Conservation (phyloP, 2,329 filamentous ascomycete species). For the Chaetomium strumarium region DNA sequence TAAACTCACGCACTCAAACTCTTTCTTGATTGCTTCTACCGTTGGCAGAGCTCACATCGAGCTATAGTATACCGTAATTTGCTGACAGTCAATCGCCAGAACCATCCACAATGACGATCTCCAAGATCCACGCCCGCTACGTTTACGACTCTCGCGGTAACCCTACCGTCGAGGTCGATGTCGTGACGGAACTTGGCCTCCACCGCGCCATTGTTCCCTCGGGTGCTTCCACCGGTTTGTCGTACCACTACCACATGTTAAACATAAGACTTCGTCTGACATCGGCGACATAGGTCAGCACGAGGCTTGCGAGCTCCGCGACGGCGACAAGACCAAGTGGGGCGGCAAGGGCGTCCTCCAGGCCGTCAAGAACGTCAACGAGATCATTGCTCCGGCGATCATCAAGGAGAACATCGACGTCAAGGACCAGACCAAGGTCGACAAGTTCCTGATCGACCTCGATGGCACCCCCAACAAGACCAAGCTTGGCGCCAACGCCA, state of each 20-base stretch:
- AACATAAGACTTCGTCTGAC: slow-evolving; percentile 14
- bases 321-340: slow-evolving; percentile 84
- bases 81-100: slow-evolving; percentile 12
- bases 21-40: background rate
- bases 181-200: slow-evolving; percentile 91
- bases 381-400: slow-evolving; percentile 69
- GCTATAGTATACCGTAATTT: background rate
- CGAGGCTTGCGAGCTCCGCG: slow-evolving; percentile 86
- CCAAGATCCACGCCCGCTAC: slow-evolving; percentile 84
- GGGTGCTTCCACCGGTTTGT: slow-evolving; percentile 86
- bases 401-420: slow-evolving; percentile 80
- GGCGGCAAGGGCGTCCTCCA: slow-evolving; percentile 81
- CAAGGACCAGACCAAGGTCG: slow-evolving; percentile 79
- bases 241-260: slow-evolving; percentile 13
- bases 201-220: slow-evolving; percentile 97
- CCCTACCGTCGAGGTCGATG: slow-evolving; percentile 97
- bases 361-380: slow-evolving; percentile 82
- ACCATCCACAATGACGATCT: slow-evolving; percentile 69
- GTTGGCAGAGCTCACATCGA: background rate
- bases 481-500: slow-evolving; percentile 83
- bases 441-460: slow-evolving; percentile 78
- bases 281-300: slow-evolving; percentile 60
- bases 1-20: background rate
- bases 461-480: slow-evolving; percentile 83
- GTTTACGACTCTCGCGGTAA: slow-evolving; percentile 99